phyloP scores from a whole-genome alignment of 352 stramenopile genomes.

The Blastocystis sp. region DNA sequence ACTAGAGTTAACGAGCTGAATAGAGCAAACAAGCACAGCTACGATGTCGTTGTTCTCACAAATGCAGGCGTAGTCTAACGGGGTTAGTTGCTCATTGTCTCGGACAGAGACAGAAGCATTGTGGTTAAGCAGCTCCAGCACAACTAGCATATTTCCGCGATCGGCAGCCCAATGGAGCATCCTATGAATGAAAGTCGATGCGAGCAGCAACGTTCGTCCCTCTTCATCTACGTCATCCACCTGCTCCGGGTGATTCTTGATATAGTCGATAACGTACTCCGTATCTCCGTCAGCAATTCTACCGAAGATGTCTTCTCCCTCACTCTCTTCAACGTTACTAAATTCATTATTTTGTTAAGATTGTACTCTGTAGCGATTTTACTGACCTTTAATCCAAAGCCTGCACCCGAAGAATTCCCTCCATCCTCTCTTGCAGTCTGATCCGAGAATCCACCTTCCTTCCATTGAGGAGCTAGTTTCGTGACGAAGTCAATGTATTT shows the following conservation, averaged over 20 bases:
- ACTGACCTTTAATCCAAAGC: constrained; percentile 54
- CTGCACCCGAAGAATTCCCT: not conserved
- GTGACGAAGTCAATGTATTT: constrained; percentile 57
- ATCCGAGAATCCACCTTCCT: not conserved
- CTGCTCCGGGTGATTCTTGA: not conserved
- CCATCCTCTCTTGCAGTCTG: not conserved
- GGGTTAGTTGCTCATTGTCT: constrained; percentile 54
- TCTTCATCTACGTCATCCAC: not conserved
- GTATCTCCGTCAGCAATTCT: constrained; percentile 7
- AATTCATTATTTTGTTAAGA: not conserved
- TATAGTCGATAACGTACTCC: not conserved
- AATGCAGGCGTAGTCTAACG: constrained; percentile 60
- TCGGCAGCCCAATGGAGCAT: constrained; percentile 63
- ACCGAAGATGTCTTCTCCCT: constrained; percentile 3
- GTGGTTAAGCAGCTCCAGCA: constrained; percentile 10
- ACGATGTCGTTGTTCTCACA: constrained; percentile 42
- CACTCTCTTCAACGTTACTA: constrained; percentile 24
- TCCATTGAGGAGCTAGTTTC: not conserved
- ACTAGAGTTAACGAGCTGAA: not conserved
- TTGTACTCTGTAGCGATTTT: constrained; percentile 1
- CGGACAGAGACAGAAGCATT: constrained; percentile 9
- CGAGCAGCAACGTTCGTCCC: not conserved
- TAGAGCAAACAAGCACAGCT: not conserved
- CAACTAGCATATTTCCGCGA: constrained; percentile 9
- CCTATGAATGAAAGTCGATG: not conserved